These are phyloP conservation scores for Aegilops speltoides DNA, from an alignment of 176 grass and related monocot species.

Conservation along the genomic window DNA sequence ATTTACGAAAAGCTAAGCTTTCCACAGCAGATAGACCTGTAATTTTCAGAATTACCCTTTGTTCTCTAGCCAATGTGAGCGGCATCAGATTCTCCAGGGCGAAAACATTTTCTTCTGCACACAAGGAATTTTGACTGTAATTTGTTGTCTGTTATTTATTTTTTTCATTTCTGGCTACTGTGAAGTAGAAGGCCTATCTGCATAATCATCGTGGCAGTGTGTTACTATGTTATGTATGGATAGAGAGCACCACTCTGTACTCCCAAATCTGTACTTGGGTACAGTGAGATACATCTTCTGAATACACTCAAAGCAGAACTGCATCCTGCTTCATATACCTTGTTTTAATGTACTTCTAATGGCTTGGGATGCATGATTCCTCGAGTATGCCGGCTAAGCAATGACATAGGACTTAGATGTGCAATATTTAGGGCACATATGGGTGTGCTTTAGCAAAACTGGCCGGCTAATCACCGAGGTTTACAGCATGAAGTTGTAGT, in stretches of 20 bases:
- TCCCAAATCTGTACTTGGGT: neutral
- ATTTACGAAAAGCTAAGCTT: slow-evolving; percentile 37
- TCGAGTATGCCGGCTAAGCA: too few relatives aligned
- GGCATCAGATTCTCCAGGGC: slow-evolving; percentile 10
- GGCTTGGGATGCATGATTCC: neutral
- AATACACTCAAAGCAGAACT: neutral
- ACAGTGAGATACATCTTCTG: neutral
- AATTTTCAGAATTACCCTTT: slow-evolving; percentile 31
- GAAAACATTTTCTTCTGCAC: slow-evolving; percentile 25
- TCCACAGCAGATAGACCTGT: slow-evolving; percentile 43
- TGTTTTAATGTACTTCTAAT: neutral
- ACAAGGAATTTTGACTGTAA: slow-evolving; percentile 34
- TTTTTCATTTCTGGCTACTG: slow-evolving; percentile 11
- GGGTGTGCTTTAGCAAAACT: too few relatives aligned
- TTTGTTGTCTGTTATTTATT: neutral
- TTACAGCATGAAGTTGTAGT: too few relatives aligned
- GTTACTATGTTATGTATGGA: neutral
- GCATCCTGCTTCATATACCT: neutral
- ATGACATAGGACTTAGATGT: too few relatives aligned
- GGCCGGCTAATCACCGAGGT: too few relatives aligned
- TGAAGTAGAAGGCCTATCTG: slow-evolving; percentile 3
- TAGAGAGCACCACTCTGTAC: neutral
- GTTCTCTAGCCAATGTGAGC: slow-evolving; percentile 20
- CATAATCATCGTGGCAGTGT: neutral
- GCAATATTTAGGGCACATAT: too few relatives aligned